Conservation (phyloP, 1,284 basidiomycete species). For the Pholiota adiposa region DNA sequence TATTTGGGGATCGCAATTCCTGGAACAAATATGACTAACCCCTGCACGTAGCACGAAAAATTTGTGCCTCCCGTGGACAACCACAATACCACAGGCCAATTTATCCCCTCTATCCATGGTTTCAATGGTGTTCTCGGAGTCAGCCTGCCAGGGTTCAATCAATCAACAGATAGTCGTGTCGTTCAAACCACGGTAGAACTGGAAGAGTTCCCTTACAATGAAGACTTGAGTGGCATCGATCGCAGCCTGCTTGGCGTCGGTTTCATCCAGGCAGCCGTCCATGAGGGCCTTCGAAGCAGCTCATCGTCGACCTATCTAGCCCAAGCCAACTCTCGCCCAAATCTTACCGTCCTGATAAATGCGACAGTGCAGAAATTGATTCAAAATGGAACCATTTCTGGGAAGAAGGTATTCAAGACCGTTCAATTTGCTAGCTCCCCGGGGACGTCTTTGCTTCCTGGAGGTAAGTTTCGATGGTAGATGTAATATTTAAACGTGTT, state of each 20-base stretch:
- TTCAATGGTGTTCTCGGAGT: slow-evolving; percentile 36
- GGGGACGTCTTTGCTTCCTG: not conserved
- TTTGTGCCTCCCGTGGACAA: slow-evolving; percentile 32
- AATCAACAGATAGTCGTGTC: slow-evolving; percentile 35
- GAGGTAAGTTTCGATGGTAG: not conserved
- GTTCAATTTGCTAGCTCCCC: slow-evolving; percentile 15
- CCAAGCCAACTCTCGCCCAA: slow-evolving; percentile 35
- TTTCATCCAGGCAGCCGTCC: slow-evolving; percentile 36
- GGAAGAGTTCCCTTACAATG: slow-evolving; percentile 40
- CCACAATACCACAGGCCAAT: slow-evolving; percentile 33
- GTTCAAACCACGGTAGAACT: slow-evolving; percentile 35
- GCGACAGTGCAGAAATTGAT: slow-evolving; percentile 43
- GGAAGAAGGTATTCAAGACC: slow-evolving; percentile 10
- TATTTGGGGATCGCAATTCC: not conserved
- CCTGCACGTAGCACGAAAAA: slow-evolving; percentile 33
- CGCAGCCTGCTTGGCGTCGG: slow-evolving; percentile 41
- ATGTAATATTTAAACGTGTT: not conserved
- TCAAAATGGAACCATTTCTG: slow-evolving; percentile 20
- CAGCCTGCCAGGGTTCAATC: slow-evolving; percentile 35
- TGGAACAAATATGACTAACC: not conserved
- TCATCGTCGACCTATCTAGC: slow-evolving; percentile 42
- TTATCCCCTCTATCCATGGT: slow-evolving; percentile 35
- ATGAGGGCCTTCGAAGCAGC: slow-evolving; percentile 35
- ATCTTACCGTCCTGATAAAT: slow-evolving; percentile 47
- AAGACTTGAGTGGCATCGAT: slow-evolving; percentile 40